Evolutionary conservation across 1,139 yeast species (phyloP).

Genomic region (Diutina ranongensis): DNA sequence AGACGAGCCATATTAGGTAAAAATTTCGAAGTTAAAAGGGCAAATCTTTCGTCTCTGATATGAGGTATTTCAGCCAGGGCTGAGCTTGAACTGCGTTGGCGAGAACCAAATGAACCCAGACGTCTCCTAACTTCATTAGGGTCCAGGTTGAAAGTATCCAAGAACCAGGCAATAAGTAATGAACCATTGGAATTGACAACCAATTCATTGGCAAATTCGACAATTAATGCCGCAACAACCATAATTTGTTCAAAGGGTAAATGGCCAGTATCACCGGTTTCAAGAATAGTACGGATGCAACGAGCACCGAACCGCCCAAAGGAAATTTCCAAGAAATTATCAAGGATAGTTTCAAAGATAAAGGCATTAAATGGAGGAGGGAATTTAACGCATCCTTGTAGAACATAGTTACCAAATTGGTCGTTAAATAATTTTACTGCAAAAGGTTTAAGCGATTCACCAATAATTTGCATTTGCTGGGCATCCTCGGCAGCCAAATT

Average conservation of each 20-base stretch:
- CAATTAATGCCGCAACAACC: conserved; percentile 70
- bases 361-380: conserved; percentile 84
- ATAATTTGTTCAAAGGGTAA: conserved; percentile 55
- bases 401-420: conserved; percentile 93
- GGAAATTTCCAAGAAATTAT: conserved; percentile 72
- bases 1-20: conserved; percentile 51
- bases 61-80: not conserved
- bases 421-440: conserved; percentile 82
- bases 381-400: conserved; percentile 87
- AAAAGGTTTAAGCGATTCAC: conserved; percentile 65
- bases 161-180: conserved; percentile 81
- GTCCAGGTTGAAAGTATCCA: conserved; percentile 55
- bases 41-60: conserved; percentile 19
- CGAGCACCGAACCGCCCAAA: conserved; percentile 92
- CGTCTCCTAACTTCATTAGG: not conserved
- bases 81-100: conserved; percentile 8
- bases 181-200: conserved; percentile 85
- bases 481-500: conserved; percentile 48
- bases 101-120: conserved; percentile 33
- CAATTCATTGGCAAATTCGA: conserved; percentile 67
- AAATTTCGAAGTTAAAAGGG: conserved; percentile 36
- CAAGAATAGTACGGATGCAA: conserved; percentile 87
- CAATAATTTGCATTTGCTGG: conserved; percentile 62
- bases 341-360: conserved; percentile 73
- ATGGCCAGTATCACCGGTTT: conserved; percentile 43